Evolutionary conservation across 78 protist genomes (phyloP), one percentile per base, ranked within the genome.

Genomic region (Carpediemonas membranifera): DNA sequence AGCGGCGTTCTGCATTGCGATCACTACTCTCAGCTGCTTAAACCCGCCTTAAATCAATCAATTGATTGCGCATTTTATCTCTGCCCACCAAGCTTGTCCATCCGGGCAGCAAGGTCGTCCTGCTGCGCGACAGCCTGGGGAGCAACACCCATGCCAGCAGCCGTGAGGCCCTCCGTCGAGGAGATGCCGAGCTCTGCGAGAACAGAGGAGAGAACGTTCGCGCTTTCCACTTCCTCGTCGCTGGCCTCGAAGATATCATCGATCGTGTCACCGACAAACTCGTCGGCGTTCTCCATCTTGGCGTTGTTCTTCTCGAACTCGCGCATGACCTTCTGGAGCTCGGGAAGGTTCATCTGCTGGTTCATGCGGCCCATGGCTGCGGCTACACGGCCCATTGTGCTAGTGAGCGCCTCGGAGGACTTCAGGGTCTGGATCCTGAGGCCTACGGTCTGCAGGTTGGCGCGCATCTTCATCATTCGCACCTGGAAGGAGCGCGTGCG

Each of bases 201-300:
- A 3, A 90, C 88, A 50, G 84, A 74, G 44, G 44, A 33, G 53
- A 84, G 65, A 25, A 84, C 61, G 43, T 41, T 77, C 34, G 85
- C 84, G 27, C 71, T 65, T 59, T 87, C 88, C 56, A 75, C 94
- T 37, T 89, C 90, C 41, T 85, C 94, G 33, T 75, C 87, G 0
- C 68, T 91, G 13, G 75, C 88, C 35, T 78, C 88, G 71, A 90
- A 62, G n/a, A 74, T 89, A 50, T 77, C 84, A 63, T 87, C 92
- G 62, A 90, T 79, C 11, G 89, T 77, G 57, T 90, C 95, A 35
- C 31, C 44, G 88, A 90, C 81, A 90, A 88, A 88, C 73, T 90
- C 95, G 35, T 80, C 39, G 14, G 36, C 82, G 88, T 79, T 81
- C 30, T 80, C 89, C 92, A 90, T 84, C 61, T 67, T 77, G 44